Evolutionary conservation across 202 grass and related monocot species (phyloP), one percentile per base, ranked within the genome.

Genomic region (Saccharum hybrid): DNA sequence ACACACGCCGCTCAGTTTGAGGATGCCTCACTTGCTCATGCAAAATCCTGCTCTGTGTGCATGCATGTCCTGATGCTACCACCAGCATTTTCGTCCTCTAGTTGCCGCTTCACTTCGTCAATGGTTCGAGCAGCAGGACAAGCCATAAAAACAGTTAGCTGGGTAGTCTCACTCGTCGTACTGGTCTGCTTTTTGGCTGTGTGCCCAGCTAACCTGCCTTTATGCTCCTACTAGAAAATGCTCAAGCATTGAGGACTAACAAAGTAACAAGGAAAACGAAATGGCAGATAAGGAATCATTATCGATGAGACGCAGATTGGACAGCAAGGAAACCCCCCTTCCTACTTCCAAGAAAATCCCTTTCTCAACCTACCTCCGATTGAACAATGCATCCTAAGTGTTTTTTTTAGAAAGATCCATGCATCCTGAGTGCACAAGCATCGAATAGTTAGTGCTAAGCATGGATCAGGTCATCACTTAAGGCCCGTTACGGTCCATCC

Each of bases 141-240:
- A 8, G 51, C 49, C 40, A 38, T 51, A 10, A 10, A 71, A 60
- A 26, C 11, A 19, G 42, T 71, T 82, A 77, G 86, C 26, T 84
- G 80, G 16, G 54, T 23, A 31, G 69, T 88, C 63, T 88, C 63
- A 37, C 30, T 57, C 48, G 0, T 48, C 13, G 19, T 43, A 11
- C 8, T 38, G 11, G 8, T 23, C 16, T 62, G 61, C 16, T 79
- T 79, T 84, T 36, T 74, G 15, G 61, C 21, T 28, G 18, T 54
- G 51, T 61, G 39, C 46, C 7, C 59, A 31, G 15, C 86, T 26
- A 75, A 40, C 2, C 11, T 4, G 12, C 60, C 46, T 66, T 67
- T 68, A 75, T 49, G 69, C 76, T 74, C 69, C 68, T 74, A 60
- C 12, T 72, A 38, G 38, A 83, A 78, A 72, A 36, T 83, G 80